Percentiles rank a stretch among this genome's conserved stretches.
Conservation (phyloP, 441 rosid species). For the Theobroma grandiflorum region DNA sequence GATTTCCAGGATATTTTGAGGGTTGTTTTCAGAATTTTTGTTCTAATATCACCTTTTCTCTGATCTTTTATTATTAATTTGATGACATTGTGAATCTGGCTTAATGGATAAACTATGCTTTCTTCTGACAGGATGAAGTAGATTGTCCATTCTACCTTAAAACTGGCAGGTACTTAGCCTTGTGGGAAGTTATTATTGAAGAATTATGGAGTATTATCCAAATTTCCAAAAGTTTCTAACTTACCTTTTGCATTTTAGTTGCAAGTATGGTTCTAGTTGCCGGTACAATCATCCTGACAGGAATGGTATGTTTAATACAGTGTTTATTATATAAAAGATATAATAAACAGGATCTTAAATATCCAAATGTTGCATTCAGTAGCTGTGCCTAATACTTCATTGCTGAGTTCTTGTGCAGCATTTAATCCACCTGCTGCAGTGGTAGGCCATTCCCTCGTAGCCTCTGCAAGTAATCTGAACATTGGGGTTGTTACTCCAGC, state of each 20-base stretch:
- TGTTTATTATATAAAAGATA: conserved; percentile 15
- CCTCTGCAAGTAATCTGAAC: conserved; percentile 56
- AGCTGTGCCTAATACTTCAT: conserved; percentile 2
- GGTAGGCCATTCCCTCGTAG: conserved; percentile 52
- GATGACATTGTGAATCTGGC: not conserved
- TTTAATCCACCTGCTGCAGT: conserved; percentile 72
- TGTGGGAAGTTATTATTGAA: conserved; percentile 1
- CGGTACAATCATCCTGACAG: conserved; percentile 98
- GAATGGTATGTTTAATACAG: conserved; percentile 56
- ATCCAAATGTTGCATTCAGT: conserved; percentile 6
- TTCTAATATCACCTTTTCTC: not conserved
- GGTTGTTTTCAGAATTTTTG: not conserved
- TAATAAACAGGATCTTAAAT: conserved; percentile 13
- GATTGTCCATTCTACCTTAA: conserved; percentile 95
- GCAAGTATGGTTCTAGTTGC: conserved; percentile 94
- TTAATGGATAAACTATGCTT: conserved; percentile 28
- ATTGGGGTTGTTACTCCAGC: conserved; percentile 63
- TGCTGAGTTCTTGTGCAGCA: conserved; percentile 54
- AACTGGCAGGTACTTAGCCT: conserved; percentile 80
- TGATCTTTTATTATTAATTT: not conserved
- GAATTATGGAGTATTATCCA: conserved; percentile 12
- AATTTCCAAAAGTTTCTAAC: conserved; percentile 12
- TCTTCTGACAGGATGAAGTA: conserved; percentile 70
- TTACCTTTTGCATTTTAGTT: conserved; percentile 53
- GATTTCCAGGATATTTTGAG: not conserved